phyloP scores from a whole-genome alignment of 2,329 filamentous ascomycete genomes.

The Clonostachys sp. region DNA sequence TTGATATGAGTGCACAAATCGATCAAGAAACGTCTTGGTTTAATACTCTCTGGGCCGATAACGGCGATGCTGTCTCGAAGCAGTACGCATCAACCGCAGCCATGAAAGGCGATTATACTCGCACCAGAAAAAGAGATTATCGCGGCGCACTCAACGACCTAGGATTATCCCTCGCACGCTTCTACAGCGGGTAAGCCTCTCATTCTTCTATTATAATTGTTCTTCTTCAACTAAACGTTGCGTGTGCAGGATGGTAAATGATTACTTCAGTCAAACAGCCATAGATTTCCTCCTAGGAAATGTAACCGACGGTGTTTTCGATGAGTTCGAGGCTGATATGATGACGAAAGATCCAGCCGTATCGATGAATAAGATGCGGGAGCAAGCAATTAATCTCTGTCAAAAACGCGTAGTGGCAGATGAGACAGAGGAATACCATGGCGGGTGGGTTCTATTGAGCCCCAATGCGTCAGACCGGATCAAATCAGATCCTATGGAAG shows the following conservation, averaged over 20 bases:
- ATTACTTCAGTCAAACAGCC: conserved; percentile 92
- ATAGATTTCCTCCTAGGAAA: conserved; percentile 94
- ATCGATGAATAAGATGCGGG: conserved; percentile 76
- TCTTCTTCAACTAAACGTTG: conserved; percentile 6
- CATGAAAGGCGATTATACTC: conserved; percentile 93
- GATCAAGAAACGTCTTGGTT: conserved; percentile 89
- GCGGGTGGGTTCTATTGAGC: conserved; percentile 83
- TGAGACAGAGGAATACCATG: conserved; percentile 77
- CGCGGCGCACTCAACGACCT: conserved; percentile 89
- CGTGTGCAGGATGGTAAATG: conserved; percentile 82
- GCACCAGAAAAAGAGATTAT: conserved; percentile 86
- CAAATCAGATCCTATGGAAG: conserved; percentile 72
- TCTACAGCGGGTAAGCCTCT: conserved; percentile 56
- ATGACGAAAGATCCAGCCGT: conserved; percentile 89
- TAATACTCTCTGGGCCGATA: conserved; percentile 95
- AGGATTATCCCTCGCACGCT: conserved; percentile 77
- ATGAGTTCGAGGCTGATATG: conserved; percentile 92
- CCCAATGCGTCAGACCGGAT: conserved; percentile 68
- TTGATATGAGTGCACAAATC: conserved; percentile 67
- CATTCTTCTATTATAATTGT: background rate
- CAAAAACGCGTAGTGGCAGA: conserved; percentile 83
- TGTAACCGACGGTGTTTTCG: conserved; percentile 78
- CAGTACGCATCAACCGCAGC: conserved; percentile 95
- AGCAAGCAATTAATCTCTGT: conserved; percentile 85
- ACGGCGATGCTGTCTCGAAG: conserved; percentile 91